phyloP scores from a whole-genome alignment of 163 green algal genomes.

The Chlorella variabilis region DNA sequence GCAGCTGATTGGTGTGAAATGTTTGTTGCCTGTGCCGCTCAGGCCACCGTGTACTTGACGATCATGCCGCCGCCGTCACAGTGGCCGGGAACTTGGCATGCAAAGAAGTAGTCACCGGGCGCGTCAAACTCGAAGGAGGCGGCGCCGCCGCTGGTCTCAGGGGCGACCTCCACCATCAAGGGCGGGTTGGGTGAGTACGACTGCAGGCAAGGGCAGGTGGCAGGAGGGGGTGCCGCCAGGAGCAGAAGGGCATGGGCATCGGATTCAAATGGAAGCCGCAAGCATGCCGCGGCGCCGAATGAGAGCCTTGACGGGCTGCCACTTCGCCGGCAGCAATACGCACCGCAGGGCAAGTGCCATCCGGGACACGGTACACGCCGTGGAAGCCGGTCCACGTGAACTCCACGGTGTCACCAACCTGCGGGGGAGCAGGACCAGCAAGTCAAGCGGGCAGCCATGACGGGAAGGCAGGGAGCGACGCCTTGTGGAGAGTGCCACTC shows the following conservation, averaged over 20 bases:
- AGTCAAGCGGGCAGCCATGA: background rate
- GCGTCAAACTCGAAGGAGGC: background rate
- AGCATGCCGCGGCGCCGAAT: background rate
- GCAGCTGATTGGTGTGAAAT: too few relatives aligned
- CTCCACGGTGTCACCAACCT: background rate
- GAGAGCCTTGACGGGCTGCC: background rate
- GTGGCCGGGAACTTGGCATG: background rate
- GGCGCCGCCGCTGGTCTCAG: background rate
- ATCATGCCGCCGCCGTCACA: background rate
- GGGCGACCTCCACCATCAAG: background rate
- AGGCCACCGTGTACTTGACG: background rate
- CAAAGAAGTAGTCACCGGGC: slow-evolving; percentile 1
- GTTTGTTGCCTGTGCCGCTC: too few relatives aligned
- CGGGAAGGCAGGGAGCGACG: too few relatives aligned
- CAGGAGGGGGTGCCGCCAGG: background rate
- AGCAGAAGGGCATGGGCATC: background rate
- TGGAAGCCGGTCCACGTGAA: background rate
- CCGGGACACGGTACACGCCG: background rate
- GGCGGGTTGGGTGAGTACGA: background rate
- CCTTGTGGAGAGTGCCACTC: too few relatives aligned
- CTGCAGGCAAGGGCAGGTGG: background rate
- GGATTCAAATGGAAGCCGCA: background rate
- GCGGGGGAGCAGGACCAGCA: background rate
- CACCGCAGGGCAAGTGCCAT: slow-evolving; percentile 1
- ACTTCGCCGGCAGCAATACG: background rate